Evolutionary conservation across 208 protist genomes (phyloP).

Genomic region (Crithidia brevicula): DNA sequence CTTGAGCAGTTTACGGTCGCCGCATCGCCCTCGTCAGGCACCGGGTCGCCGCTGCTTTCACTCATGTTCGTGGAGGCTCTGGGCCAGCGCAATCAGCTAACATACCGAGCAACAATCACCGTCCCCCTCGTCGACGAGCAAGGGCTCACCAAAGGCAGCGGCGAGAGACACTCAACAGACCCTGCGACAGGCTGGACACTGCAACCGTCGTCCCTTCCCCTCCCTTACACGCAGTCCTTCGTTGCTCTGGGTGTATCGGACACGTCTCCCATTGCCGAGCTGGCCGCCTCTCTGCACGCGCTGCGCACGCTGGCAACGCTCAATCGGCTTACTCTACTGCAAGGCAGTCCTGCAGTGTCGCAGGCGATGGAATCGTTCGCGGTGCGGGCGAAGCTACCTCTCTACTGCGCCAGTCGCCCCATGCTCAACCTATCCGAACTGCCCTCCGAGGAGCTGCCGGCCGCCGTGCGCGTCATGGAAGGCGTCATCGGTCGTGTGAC

Average conservation of each 20-base stretch:
- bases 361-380: conserved; percentile 29
- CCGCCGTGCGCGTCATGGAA: conserved; percentile 32
- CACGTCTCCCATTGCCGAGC: conserved; percentile 52
- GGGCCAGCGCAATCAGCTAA: conserved; percentile 55
- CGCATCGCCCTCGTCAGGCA: neutral
- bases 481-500: conserved; percentile 28
- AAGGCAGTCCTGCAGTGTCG: neutral
- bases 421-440: conserved; percentile 8
- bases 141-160: too few species aligned
- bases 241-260: conserved; percentile 78
- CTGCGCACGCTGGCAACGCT: conserved; percentile 53
- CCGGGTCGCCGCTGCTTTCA: conserved; percentile 9
- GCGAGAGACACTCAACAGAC: too few species aligned
- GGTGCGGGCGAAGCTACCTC: conserved; percentile 2
- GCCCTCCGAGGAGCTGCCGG: conserved; percentile 12
- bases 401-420: conserved; percentile 10
- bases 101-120: conserved; percentile 77
- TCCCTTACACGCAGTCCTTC: conserved; percentile 45
- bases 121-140: conserved; percentile 44
- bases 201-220: conserved; percentile 4
- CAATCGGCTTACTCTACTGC: conserved; percentile 32
- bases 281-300: conserved; percentile 79
- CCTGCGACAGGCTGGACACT: neutral
- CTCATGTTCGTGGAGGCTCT: conserved; percentile 73
- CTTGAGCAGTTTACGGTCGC: conserved; percentile 28